Evolutionary conservation across 352 stramenopile genomes (phyloP).

Genomic region (Phytopythium litorale): DNA sequence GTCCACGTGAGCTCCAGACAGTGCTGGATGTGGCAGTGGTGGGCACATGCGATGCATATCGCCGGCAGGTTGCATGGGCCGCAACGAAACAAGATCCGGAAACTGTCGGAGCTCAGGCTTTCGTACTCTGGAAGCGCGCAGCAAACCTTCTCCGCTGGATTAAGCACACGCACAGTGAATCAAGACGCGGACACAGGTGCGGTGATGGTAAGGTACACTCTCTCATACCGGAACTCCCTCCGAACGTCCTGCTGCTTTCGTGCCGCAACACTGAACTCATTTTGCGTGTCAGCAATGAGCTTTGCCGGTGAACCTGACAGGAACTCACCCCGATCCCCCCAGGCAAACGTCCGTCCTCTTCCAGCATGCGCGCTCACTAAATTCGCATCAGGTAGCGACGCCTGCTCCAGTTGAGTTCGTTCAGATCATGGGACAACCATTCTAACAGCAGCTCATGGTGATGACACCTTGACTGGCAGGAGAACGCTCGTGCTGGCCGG

Average conservation of each 20-base stretch:
- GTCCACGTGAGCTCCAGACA: conserved; percentile 57
- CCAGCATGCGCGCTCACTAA: conserved; percentile 54
- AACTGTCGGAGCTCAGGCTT: conserved; percentile 66
- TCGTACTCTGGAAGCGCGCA: conserved; percentile 45
- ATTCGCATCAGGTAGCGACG: conserved; percentile 41
- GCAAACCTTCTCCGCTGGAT: conserved; percentile 42
- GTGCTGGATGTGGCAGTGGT: conserved; percentile 59
- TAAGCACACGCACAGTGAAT: neutral
- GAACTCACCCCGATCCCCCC: conserved; percentile 62
- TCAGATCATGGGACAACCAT: neutral
- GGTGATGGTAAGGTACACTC: neutral
- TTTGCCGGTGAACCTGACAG: neutral
- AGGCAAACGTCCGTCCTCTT: conserved; percentile 68
- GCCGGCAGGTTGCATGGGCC: conserved; percentile 41
- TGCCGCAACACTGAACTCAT: conserved; percentile 1
- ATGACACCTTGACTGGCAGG: conserved; percentile 40
- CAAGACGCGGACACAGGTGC: neutral
- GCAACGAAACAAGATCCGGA: conserved; percentile 65
- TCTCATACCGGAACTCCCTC: conserved; percentile 21
- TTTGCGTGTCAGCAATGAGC: neutral
- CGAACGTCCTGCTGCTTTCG: conserved; percentile 14
- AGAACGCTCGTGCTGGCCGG: conserved; percentile 46
- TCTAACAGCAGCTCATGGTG: neutral
- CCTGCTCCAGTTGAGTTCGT: conserved; percentile 14
- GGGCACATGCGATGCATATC: conserved; percentile 66